These are phyloP conservation scores for Ilex asprella DNA, from an alignment of 257 asterid species.

Conservation along the genomic window DNA sequence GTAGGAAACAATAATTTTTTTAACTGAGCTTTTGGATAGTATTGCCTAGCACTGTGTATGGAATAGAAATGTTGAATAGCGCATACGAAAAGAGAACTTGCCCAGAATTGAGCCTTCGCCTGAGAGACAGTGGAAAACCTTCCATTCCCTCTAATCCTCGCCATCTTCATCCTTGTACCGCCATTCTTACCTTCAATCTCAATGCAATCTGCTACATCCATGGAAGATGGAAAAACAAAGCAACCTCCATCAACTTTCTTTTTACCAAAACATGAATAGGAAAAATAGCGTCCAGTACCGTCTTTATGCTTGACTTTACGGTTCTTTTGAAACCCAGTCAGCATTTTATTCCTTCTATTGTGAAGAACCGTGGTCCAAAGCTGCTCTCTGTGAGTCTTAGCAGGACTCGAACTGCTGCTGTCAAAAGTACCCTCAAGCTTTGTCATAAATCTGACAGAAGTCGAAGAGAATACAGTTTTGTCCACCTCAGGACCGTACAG, in stretches of 20 bases:
- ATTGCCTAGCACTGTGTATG: too few species aligned
- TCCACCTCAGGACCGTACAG: conserved; percentile 53
- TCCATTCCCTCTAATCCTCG: conserved; percentile 36
- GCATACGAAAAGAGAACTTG: conserved; percentile 13
- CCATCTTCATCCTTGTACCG: conserved; percentile 11
- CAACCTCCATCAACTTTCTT: conserved; percentile 25
- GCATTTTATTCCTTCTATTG: conserved; percentile 11
- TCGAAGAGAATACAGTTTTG: conserved; percentile 30
- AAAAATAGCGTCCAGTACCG: too few species aligned
- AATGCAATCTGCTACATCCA: conserved; percentile 11
- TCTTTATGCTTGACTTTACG: conserved; percentile 6
- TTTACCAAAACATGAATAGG: conserved; percentile 9
- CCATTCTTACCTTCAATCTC: conserved; percentile 14
- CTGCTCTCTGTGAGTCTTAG: conserved; percentile 11
- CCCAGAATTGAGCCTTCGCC: conserved; percentile 57
- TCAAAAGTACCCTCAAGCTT: conserved; percentile 35
- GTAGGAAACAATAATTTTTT: too few species aligned
- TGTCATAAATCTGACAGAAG: conserved; percentile 43
- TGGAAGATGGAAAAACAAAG: conserved; percentile 36
- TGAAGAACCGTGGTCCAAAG: conserved; percentile 20
- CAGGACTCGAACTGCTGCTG: conserved; percentile 25
- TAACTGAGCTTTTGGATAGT: too few species aligned
- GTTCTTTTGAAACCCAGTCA: conserved; percentile 14
- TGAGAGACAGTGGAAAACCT: conserved; percentile 42
- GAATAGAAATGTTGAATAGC: too few species aligned